A percentile compares a stretch with the other conserved stretches of the same genome.
Conservation (phyloP, 2,329 filamentous ascomycete genomes). For the Diaporthe citrichinensis region DNA sequence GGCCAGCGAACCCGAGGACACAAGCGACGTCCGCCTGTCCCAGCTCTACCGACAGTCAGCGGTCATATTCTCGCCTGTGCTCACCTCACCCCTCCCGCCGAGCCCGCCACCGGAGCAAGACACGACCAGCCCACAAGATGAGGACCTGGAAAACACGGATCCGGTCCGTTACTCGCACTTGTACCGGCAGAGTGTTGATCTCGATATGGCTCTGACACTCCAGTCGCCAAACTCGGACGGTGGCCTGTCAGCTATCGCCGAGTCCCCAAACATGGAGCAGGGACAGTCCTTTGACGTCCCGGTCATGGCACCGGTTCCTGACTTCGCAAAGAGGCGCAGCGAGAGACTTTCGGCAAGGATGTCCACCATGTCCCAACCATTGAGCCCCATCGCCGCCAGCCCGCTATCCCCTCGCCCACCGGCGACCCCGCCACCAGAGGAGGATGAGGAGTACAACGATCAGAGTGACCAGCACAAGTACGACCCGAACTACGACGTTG, state of each 20-base stretch:
- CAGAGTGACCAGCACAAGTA: background rate
- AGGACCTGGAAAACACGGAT: background rate
- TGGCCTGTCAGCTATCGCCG: slow-evolving; percentile 24
- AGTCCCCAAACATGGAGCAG: slow-evolving; percentile 26
- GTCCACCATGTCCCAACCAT: slow-evolving; percentile 15
- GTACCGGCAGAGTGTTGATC: slow-evolving; percentile 38
- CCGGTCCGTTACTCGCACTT: slow-evolving; percentile 33
- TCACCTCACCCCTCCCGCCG: slow-evolving; percentile 12
- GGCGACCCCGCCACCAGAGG: slow-evolving; percentile 33
- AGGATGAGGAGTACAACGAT: background rate
- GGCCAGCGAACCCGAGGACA: background rate
- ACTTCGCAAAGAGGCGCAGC: slow-evolving; percentile 10
- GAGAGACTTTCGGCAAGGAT: background rate
- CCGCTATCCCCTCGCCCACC: slow-evolving; percentile 38
- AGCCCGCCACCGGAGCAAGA: slow-evolving; percentile 31
- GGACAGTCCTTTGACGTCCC: background rate
- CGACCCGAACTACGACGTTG: slow-evolving; percentile 25
- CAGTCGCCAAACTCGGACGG: slow-evolving; percentile 11
- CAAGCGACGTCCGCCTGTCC: slow-evolving; percentile 27
- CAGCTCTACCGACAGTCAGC: slow-evolving; percentile 29
- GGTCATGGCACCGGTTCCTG: background rate
- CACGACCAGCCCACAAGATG: background rate
- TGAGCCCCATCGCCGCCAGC: slow-evolving; percentile 31
- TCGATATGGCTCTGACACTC: slow-evolving; percentile 10
- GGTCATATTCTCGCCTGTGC: slow-evolving; percentile 5